These are phyloP conservation scores for Podila verticillata DNA, from an alignment of 192 early-diverging fungal species.

Conservation along the genomic window DNA sequence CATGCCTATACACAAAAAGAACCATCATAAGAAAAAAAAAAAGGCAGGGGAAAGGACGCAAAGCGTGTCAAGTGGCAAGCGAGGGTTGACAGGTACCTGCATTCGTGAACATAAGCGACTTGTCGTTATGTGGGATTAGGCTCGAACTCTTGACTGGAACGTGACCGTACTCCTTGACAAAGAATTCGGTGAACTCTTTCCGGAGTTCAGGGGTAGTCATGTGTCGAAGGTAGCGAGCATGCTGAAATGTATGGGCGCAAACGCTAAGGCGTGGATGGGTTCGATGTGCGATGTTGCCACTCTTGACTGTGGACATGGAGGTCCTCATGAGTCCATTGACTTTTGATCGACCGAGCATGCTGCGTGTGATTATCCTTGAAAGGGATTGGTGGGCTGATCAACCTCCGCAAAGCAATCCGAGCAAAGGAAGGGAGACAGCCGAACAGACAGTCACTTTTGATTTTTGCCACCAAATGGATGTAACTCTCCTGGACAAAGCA, in stretches of 20 bases:
- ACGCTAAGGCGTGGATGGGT: not conserved
- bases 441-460: no score
- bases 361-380: not conserved
- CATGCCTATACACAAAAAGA: conserved; percentile 52
- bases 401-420: not conserved
- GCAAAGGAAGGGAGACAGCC: not conserved
- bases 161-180: conserved; percentile 55
- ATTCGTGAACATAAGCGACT: conserved; percentile 65
- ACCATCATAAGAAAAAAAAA: not conserved
- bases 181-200: conserved; percentile 56
- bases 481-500: no score
- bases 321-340: not conserved
- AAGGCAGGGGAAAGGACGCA: not conserved
- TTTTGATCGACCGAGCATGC: not conserved
- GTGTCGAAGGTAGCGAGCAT: conserved; percentile 21
- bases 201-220: conserved; percentile 58
- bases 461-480: no score
- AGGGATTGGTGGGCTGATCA: no score
- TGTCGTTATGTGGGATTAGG: conserved; percentile 67
- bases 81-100: conserved; percentile 46
- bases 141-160: conserved; percentile 52
- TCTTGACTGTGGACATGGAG: not conserved
- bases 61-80: not conserved
- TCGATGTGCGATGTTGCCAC: not conserved
- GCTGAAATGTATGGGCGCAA: not conserved